Conservation (phyloP, 805 yeast species). For the Yamadazyma ubonensis region DNA sequence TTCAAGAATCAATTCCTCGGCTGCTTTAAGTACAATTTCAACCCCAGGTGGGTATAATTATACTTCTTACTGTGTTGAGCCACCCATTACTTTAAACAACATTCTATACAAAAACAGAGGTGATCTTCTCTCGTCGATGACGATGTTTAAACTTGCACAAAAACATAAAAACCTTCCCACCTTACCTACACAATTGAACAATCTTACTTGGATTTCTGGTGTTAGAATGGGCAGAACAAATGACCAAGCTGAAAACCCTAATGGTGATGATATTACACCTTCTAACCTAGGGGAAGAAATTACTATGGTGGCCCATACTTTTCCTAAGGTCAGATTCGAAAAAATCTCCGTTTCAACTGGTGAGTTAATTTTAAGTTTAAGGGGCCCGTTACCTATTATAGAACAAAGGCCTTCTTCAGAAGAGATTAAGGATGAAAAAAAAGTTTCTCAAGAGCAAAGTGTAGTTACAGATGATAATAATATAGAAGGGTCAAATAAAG, state of each 20-base stretch:
- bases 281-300: constrained; percentile 89
- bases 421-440: constrained; percentile 3
- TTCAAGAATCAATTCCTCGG: not conserved
- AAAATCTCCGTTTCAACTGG: constrained; percentile 88
- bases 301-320: constrained; percentile 80
- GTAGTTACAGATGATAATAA: constrained; percentile 1
- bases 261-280: constrained; percentile 35
- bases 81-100: constrained; percentile 34
- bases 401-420: not conserved
- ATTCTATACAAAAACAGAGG: constrained; percentile 30
- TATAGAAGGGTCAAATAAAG: not conserved
- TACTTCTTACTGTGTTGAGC: constrained; percentile 37
- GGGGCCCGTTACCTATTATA: constrained; percentile 49
- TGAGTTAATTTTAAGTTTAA: constrained; percentile 66
- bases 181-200: constrained; percentile 47
- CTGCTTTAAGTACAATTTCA: not conserved
- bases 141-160: constrained; percentile 34
- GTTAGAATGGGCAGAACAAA: constrained; percentile 68
- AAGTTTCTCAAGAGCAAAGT: constrained; percentile 1
- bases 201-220: constrained; percentile 90
- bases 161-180: constrained; percentile 22
- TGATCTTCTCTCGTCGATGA: constrained; percentile 37
- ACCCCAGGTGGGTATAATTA: constrained; percentile 21
- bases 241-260: constrained; percentile 19
- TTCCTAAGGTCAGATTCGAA: constrained; percentile 84